These are phyloP conservation scores for Pseudogymnoascus sp. DNA, from an alignment of 2,329 filamentous ascomycete species.

Conservation along the genomic window DNA sequence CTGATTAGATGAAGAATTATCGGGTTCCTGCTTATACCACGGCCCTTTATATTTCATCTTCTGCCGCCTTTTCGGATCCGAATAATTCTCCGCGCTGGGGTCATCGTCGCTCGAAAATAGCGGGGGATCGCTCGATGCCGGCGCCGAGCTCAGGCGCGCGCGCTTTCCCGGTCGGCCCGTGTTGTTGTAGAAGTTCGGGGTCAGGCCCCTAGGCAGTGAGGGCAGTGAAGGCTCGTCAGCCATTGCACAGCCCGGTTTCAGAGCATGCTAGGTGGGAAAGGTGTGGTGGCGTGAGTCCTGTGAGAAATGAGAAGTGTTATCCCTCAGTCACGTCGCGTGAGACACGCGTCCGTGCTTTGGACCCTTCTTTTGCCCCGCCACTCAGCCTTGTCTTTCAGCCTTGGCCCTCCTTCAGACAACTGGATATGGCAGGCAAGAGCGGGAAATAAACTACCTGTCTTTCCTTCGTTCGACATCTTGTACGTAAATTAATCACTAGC, in stretches of 20 bases:
- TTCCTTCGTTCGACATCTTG: neutral
- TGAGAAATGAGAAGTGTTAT: conserved; percentile 6
- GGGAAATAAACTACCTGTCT: neutral
- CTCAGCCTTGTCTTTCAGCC: conserved; percentile 3
- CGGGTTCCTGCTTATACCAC: conserved; percentile 57
- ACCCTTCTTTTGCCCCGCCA: neutral
- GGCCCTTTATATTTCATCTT: conserved; percentile 58
- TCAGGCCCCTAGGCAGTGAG: conserved; percentile 23
- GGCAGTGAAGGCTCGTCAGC: conserved; percentile 32
- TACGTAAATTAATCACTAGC: neutral
- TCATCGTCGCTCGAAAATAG: conserved; percentile 68
- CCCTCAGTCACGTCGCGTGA: conserved; percentile 7
- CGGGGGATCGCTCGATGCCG: conserved; percentile 58
- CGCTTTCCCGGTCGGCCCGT: conserved; percentile 31
- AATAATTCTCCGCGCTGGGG: conserved; percentile 56
- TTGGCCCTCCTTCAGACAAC: neutral
- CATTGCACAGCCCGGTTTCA: conserved; percentile 19
- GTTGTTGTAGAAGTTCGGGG: conserved; percentile 14
- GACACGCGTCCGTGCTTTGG: conserved; percentile 6
- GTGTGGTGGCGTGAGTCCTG: neutral
- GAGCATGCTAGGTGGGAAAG: neutral
- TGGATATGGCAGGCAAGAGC: neutral
- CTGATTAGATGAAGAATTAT: conserved; percentile 14
- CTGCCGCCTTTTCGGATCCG: conserved; percentile 39
- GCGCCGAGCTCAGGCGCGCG: conserved; percentile 23